These are phyloP conservation scores for Jacaranda copaia DNA, from an alignment of 257 asterid species.

Conservation along the genomic window DNA sequence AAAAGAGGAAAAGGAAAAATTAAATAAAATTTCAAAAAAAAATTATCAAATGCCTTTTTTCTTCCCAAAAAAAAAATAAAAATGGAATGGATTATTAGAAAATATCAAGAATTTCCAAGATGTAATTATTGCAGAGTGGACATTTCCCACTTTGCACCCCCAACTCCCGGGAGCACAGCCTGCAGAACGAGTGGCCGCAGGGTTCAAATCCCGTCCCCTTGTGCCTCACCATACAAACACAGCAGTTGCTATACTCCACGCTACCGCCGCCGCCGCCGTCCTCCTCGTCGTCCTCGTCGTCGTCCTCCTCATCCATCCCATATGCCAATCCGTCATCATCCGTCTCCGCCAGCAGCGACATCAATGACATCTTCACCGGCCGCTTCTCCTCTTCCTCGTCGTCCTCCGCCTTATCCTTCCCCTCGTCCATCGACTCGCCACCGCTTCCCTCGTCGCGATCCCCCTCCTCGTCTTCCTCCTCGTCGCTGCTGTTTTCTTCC, in stretches of 20 bases:
- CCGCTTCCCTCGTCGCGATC: conserved; percentile 28
- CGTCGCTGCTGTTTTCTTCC: conserved; percentile 33
- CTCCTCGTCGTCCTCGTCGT: conserved; percentile 62
- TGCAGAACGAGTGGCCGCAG: conserved; percentile 91
- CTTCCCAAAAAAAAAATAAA: background rate
- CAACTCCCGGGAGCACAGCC: conserved; percentile 85
- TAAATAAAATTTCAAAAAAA: background rate
- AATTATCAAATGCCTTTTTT: background rate
- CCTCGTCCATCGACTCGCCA: conserved; percentile 13
- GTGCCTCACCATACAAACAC: conserved; percentile 87
- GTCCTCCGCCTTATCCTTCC: conserved; percentile 11
- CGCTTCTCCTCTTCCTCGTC: conserved; percentile 31
- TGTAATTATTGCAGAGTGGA: conserved; percentile 88
- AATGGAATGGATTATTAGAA: conserved; percentile 44
- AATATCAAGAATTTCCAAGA: conserved; percentile 86
- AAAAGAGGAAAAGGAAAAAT: too few species aligned
- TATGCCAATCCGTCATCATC: conserved; percentile 58
- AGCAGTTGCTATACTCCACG: conserved; percentile 48
- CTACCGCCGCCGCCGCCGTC: conserved; percentile 35
- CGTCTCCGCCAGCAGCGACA: conserved; percentile 77
- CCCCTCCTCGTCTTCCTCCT: background rate
- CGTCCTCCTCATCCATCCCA: conserved; percentile 59
- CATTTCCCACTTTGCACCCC: conserved; percentile 83
- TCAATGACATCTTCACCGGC: conserved; percentile 71
- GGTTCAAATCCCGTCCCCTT: conserved; percentile 77